Evolutionary conservation across 2,329 filamentous ascomycete genomes (phyloP).

Genomic region (Trichophyton benhamiae): DNA sequence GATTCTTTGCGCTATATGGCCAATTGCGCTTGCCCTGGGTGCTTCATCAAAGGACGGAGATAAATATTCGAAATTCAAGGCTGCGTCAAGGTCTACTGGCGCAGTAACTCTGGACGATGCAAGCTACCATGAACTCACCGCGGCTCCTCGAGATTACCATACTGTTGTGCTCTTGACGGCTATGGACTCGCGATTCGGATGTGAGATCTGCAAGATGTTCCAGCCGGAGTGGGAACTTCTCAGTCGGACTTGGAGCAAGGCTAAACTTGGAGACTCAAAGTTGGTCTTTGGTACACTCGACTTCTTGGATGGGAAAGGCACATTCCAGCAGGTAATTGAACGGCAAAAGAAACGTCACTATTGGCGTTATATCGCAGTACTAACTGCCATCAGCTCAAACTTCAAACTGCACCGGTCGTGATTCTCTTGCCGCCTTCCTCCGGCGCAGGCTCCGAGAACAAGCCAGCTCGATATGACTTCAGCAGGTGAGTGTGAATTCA

Average conservation of each 20-base stretch:
- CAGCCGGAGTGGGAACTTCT: conserved; percentile 89
- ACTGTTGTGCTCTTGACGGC: conserved; percentile 77
- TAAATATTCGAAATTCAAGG: background rate
- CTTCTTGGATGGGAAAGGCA: conserved; percentile 69
- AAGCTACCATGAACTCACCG: conserved; percentile 62
- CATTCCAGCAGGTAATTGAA: conserved; percentile 65
- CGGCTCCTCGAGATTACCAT: conserved; percentile 69
- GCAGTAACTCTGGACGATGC: conserved; percentile 66
- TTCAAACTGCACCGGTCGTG: conserved; percentile 88
- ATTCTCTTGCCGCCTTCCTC: conserved; percentile 72
- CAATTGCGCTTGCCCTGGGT: background rate
- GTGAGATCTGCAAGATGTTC: conserved; percentile 76
- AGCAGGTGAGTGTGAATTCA: conserved; percentile 49
- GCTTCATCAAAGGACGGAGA: background rate
- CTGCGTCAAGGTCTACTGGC: conserved; percentile 33
- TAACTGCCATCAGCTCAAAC: conserved; percentile 52
- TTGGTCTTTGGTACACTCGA: conserved; percentile 76
- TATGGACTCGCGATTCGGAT: conserved; percentile 69
- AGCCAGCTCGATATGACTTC: conserved; percentile 76
- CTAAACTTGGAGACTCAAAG: conserved; percentile 44
- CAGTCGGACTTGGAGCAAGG: conserved; percentile 72
- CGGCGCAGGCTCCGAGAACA: conserved; percentile 49
- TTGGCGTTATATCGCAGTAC: background rate
- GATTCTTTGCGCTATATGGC: conserved; percentile 3
- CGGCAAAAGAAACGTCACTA: background rate